Percentiles rank a stretch among this genome's conserved stretches.
Evolutionary conservation across 768 basidiomycete species (phyloP).

Genomic region (Auriscalpium vulgare): DNA sequence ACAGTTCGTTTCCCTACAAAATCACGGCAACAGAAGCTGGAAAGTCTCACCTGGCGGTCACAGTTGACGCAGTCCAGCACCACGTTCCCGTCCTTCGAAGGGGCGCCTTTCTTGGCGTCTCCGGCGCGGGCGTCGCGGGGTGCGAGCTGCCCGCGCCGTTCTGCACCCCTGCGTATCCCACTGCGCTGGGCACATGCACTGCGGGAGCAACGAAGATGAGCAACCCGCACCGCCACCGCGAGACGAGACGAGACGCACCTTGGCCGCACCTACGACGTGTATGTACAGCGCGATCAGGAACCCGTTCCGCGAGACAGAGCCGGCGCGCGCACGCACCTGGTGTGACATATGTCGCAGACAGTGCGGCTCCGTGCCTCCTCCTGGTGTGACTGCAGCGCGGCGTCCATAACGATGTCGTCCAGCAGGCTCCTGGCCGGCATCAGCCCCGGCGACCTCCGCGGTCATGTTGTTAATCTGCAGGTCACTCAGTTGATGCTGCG

Average conservation of each 20-base stretch:
- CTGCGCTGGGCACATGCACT: slow-evolving; percentile 23
- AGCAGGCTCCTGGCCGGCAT: slow-evolving; percentile 37
- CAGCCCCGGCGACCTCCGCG: slow-evolving; percentile 34
- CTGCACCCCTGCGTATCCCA: slow-evolving; percentile 5
- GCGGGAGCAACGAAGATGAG: background rate
- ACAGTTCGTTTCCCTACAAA: background rate
- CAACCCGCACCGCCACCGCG: background rate
- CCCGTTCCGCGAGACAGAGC: background rate
- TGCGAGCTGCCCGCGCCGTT: slow-evolving; percentile 16
- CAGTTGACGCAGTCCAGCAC: slow-evolving; percentile 75
- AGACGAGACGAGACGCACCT: slow-evolving; percentile 1
- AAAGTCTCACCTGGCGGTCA: slow-evolving; percentile 52
- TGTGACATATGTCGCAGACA: slow-evolving; percentile 63
- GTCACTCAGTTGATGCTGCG: slow-evolving; percentile 3
- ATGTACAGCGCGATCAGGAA: slow-evolving; percentile 5
- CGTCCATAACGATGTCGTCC: slow-evolving; percentile 72
- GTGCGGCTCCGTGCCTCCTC: slow-evolving; percentile 47
- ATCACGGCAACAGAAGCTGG: background rate
- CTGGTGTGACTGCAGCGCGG: slow-evolving; percentile 64
- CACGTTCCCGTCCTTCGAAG: slow-evolving; percentile 48
- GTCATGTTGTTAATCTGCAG: slow-evolving; percentile 87
- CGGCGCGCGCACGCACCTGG: slow-evolving; percentile 39
- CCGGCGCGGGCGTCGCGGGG: slow-evolving; percentile 16
- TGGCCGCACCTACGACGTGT: slow-evolving; percentile 8
- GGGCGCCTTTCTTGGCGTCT: slow-evolving; percentile 15